Percentiles rank a stretch among this genome's conserved stretches.
phyloP scores from a whole-genome alignment of 208 protist genomes.

The Wallacemonas sp. region DNA sequence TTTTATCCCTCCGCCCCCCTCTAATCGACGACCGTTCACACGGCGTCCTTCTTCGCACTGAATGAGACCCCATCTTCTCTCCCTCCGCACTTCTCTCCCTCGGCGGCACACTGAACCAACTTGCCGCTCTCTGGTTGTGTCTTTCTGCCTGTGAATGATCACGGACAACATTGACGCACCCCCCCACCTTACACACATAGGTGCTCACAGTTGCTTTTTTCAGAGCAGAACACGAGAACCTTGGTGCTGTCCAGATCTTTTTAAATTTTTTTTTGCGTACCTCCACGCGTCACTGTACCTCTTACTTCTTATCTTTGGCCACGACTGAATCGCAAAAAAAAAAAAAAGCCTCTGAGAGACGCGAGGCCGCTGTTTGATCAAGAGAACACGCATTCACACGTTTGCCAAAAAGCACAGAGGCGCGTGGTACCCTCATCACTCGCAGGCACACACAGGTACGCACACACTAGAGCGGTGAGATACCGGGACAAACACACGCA shows the following conservation, averaged over 20 bases:
- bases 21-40: no score
- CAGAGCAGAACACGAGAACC: constrained; percentile 16
- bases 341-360: no score
- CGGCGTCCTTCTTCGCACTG: neutral
- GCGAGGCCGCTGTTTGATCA: no score
- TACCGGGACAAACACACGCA: constrained; percentile 7
- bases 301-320: constrained; percentile 7
- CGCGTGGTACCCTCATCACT: no score
- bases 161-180: neutral
- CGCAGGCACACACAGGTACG: no score
- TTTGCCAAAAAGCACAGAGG: no score
- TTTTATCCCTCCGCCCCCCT: no score
- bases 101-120: no score
- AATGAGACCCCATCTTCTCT: constrained; percentile 8
- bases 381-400: no score
- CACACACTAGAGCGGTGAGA: no score
- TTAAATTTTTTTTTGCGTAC: constrained; percentile 9
- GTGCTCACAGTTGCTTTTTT: constrained; percentile 20
- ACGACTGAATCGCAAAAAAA: neutral
- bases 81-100: constrained; percentile 16
- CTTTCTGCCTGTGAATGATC: neutral
- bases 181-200: neutral
- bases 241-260: neutral
- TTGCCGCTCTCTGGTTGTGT: neutral
- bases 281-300: neutral